phyloP scores from a whole-genome alignment of 2,329 filamentous ascomycete species.

The Lecanosticta acicola region DNA sequence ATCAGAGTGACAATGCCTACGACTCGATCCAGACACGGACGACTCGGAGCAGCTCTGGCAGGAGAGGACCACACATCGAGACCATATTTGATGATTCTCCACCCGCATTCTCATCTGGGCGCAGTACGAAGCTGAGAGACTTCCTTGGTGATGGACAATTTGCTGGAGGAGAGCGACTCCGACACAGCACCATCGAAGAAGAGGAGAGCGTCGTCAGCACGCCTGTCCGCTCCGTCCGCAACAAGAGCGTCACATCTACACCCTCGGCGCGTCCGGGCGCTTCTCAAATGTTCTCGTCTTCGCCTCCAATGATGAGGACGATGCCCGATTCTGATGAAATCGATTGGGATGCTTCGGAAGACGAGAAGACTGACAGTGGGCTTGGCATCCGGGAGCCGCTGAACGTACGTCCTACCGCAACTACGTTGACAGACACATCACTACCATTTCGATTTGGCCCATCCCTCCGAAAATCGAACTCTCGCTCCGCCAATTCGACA shows the following conservation, averaged over 20 bases:
- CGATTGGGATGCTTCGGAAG: conserved; percentile 34
- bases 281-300: conserved; percentile 37
- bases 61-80: conserved; percentile 66
- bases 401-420: conserved; percentile 19
- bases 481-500: conserved; percentile 33
- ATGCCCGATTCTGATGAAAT: conserved; percentile 33
- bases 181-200: conserved; percentile 46
- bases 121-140: conserved; percentile 41
- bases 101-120: conserved; percentile 27
- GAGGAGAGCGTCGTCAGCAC: conserved; percentile 45
- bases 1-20: conserved; percentile 70
- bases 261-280: conserved; percentile 33
- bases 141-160: conserved; percentile 45
- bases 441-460: conserved; percentile 25
- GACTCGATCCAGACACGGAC: conserved; percentile 69
- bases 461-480: conserved; percentile 17
- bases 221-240: conserved; percentile 41
- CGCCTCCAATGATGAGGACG: conserved; percentile 41
- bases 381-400: conserved; percentile 31
- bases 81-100: conserved; percentile 76
- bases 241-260: conserved; percentile 32
- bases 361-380: conserved; percentile 26
- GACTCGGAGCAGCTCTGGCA: conserved; percentile 60
- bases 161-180: conserved; percentile 32
- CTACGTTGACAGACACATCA: conserved; percentile 3